Base-by-base conservation (phyloP, 768 basidiomycete species). In the Clitopilus hobsonii region DNA sequence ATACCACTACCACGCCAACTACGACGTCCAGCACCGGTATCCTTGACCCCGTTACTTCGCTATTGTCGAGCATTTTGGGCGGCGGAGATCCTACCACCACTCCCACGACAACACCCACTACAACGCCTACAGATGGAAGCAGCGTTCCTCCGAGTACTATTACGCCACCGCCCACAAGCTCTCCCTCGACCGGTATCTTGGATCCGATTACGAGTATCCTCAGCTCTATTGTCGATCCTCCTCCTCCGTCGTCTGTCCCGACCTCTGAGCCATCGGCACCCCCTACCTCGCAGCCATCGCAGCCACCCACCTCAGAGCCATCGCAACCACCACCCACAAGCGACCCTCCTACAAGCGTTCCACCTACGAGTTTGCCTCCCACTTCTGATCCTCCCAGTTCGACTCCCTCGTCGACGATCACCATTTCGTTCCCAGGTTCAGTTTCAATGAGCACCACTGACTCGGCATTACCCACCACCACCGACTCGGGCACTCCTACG, bases 251-350 rank as follows among this genome's bases (percentile, higher is more conserved):
- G n/a, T 36, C 32, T 36, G 32, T 11, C n/a, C 30, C 26, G 1
- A 51, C 49, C 29, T 28, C 27, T 18, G 25, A 51, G 27, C 30
- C 26, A 11, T 18, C 30, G 10, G 29, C 22, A 5, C 26, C 23
- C 27, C 25, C 49, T 27, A 64, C n/a, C 65, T 63, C 63, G 66
- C 6, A 58, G 50, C 36, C 45, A 24, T 8, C n/a, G 24, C 25
- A 26, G 14, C 25, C 27, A 28, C 26, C 32, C 32, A 14, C 32
- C 32, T n/a, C n/a, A n/a, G n/a, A 58, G 50, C 36, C 45, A 24
- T 8, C n/a, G 24, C 25, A 26, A 14, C 25, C 27, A 28, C 26
- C 32, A 11, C 32, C 14, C 29, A 6, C 10, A n/a, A 36, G 13
- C 13, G 32, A 14, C 32, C 32, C n/a, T 36, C 32, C 32, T 36